Percentiles rank a stretch among this genome's conserved stretches.
These are phyloP conservation scores for Arabidopsis hybrid DNA, from an alignment of 441 rosid genomes.

Conservation along the genomic window DNA sequence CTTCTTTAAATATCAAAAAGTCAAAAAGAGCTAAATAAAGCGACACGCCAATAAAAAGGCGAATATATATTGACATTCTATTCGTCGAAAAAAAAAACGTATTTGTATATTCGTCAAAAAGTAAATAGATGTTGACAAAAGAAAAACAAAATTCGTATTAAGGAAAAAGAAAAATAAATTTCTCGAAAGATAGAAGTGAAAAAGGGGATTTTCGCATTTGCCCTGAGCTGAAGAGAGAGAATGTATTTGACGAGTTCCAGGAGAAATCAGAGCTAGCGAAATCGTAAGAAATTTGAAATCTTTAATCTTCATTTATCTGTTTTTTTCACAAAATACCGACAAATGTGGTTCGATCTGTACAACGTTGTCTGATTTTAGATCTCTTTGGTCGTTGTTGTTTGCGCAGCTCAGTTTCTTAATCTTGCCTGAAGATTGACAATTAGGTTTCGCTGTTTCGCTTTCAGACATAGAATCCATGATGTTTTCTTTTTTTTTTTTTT, in stretches of 20 bases:
- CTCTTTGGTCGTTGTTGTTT: neutral
- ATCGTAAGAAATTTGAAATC: conserved; percentile 24
- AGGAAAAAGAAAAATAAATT: neutral
- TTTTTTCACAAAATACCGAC: neutral
- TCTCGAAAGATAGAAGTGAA: conserved; percentile 33
- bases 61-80: conserved; percentile 36
- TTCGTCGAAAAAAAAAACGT: conserved; percentile 11
- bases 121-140: conserved; percentile 18
- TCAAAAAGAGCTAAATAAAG: conserved; percentile 33
- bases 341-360: conserved; percentile 35
- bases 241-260: conserved; percentile 35
- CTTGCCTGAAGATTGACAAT: neutral
- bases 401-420: no score
- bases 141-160: neutral
- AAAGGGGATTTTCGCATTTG: conserved; percentile 28
- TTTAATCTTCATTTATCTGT: neutral
- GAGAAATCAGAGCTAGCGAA: conserved; percentile 24
- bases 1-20: neutral
- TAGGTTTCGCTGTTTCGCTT: conserved; percentile 20
- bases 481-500: neutral
- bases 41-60: conserved; percentile 32
- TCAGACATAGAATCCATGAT: neutral
- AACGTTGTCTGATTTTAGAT: conserved; percentile 24
- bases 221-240: conserved; percentile 14
- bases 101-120: neutral